phyloP scores from a whole-genome alignment of 225 moss, liverwort and hornwort genomes.

The Sphagnum tenellum region DNA sequence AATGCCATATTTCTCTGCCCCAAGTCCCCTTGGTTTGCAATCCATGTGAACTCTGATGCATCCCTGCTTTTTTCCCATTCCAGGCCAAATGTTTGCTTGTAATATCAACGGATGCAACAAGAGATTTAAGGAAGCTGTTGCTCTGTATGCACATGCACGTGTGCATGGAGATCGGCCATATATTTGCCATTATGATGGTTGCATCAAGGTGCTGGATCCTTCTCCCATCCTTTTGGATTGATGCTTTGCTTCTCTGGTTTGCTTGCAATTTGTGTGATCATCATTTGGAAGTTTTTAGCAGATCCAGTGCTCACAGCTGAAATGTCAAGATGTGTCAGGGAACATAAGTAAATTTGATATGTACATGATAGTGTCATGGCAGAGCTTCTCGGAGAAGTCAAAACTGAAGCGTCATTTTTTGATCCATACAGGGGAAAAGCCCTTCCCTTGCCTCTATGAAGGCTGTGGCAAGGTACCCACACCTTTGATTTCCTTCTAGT shows the following conservation, averaged over 20 bases:
- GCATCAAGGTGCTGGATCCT: slow-evolving; percentile 54
- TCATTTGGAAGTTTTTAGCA: too few relatives aligned
- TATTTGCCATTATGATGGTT: slow-evolving; percentile 89
- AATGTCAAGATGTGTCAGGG: too few relatives aligned
- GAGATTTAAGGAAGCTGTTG: slow-evolving; percentile 69
- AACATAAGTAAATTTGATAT: too few relatives aligned
- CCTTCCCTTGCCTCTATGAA: slow-evolving; percentile 77
- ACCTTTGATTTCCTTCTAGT: too few relatives aligned
- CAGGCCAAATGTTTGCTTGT: slow-evolving; percentile 71
- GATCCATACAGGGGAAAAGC: slow-evolving; percentile 95
- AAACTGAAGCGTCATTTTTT: slow-evolving; percentile 97
- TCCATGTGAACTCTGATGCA: too few relatives aligned
- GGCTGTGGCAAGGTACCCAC: slow-evolving; percentile 83
- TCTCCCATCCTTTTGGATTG: too few relatives aligned
- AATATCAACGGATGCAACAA: slow-evolving; percentile 92
- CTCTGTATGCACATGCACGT: slow-evolving; percentile 76
- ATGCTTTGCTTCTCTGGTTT: too few relatives aligned
- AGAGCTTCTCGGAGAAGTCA: slow-evolving; percentile 97
- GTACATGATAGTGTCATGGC: slow-evolving; percentile 5
- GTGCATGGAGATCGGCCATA: slow-evolving; percentile 94
- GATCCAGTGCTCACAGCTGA: too few relatives aligned
- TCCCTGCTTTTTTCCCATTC: too few relatives aligned
- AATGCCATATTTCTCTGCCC: too few relatives aligned
- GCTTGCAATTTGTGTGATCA: too few relatives aligned
- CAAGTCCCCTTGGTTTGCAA: too few relatives aligned